A percentile compares a stretch with the other conserved stretches of the same genome.
These are phyloP conservation scores for Pelargonium citronellum DNA, from an alignment of 441 rosid species.

Conservation along the genomic window DNA sequence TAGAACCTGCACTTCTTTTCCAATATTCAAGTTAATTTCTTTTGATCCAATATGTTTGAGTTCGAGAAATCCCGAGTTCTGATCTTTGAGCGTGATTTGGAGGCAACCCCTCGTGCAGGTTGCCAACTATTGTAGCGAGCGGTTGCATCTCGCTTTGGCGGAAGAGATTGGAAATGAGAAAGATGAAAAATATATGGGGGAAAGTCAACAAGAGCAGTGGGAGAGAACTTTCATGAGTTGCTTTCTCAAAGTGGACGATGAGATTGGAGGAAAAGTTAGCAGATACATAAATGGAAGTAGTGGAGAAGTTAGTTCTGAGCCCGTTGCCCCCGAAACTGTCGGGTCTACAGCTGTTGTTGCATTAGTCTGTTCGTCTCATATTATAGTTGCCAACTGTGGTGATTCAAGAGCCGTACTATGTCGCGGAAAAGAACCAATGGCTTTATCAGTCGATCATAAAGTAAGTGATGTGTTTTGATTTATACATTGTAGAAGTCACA, in stretches of 20 bases:
- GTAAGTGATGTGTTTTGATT: slow-evolving; percentile 33
- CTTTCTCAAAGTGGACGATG: slow-evolving; percentile 65
- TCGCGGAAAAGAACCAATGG: slow-evolving; percentile 79
- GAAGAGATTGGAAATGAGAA: slow-evolving; percentile 55
- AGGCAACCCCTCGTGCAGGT: slow-evolving; percentile 32
- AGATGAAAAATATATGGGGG: slow-evolving; percentile 9
- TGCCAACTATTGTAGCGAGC: slow-evolving; percentile 69
- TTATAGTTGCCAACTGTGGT: slow-evolving; percentile 81
- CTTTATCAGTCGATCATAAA: slow-evolving; percentile 86
- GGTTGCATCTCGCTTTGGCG: slow-evolving; percentile 54
- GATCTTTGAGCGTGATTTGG: neutral
- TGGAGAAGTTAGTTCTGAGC: slow-evolving; percentile 28
- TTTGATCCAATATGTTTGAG: neutral
- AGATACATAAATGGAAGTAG: neutral
- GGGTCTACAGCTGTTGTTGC: slow-evolving; percentile 94
- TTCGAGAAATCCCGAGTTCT: neutral
- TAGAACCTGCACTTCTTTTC: neutral
- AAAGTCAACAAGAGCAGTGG: slow-evolving; percentile 62
- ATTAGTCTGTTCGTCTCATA: slow-evolving; percentile 65
- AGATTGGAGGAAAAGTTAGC: slow-evolving; percentile 50
- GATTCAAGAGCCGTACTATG: slow-evolving; percentile 92
- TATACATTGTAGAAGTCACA: neutral
- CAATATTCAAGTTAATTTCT: neutral
- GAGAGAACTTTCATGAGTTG: slow-evolving; percentile 57
- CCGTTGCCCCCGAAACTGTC: slow-evolving; percentile 79